Conservation (phyloP, 169 alveolate genomes). For the Cryptosporidium sp. region DNA sequence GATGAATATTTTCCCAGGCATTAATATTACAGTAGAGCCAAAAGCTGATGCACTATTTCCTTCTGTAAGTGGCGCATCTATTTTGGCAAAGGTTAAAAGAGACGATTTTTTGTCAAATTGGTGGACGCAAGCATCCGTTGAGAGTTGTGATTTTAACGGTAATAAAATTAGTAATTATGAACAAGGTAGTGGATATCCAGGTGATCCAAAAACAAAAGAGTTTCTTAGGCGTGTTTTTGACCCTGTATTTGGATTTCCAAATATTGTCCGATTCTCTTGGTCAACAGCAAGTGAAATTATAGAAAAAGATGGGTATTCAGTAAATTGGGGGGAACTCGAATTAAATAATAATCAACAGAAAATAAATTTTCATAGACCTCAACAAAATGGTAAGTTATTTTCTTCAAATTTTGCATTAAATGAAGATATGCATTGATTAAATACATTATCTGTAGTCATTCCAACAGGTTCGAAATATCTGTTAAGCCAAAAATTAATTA, state of each 20-base stretch:
- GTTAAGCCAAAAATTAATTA: slow-evolving; percentile 4
- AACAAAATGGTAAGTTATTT: not conserved
- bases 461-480: not conserved
- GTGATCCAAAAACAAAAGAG: slow-evolving; percentile 91
- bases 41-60: slow-evolving; percentile 96
- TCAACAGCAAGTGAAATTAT: slow-evolving; percentile 86
- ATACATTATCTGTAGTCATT: slow-evolving; percentile 13
- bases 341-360: slow-evolving; percentile 35
- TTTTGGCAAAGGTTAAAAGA: slow-evolving; percentile 96
- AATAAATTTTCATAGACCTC: not conserved
- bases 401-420: not conserved
- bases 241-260: slow-evolving; percentile 95
- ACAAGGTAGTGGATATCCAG: slow-evolving; percentile 94
- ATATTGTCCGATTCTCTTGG: slow-evolving; percentile 90
- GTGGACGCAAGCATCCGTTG: slow-evolving; percentile 76
- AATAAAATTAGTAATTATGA: slow-evolving; percentile 78
- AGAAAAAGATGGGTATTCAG: slow-evolving; percentile 82
- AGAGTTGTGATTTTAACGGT: slow-evolving; percentile 76
- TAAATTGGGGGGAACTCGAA: slow-evolving; percentile 85
- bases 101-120: slow-evolving; percentile 80
- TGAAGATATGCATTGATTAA: not conserved
- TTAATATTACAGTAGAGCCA: slow-evolving; percentile 87
- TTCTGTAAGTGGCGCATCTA: slow-evolving; percentile 98
- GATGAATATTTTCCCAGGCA: slow-evolving; percentile 82
- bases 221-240: slow-evolving; percentile 90